These are phyloP conservation scores for Colletotrichum sp. DNA, from an alignment of 2,329 filamentous ascomycete species.

Conservation along the genomic window DNA sequence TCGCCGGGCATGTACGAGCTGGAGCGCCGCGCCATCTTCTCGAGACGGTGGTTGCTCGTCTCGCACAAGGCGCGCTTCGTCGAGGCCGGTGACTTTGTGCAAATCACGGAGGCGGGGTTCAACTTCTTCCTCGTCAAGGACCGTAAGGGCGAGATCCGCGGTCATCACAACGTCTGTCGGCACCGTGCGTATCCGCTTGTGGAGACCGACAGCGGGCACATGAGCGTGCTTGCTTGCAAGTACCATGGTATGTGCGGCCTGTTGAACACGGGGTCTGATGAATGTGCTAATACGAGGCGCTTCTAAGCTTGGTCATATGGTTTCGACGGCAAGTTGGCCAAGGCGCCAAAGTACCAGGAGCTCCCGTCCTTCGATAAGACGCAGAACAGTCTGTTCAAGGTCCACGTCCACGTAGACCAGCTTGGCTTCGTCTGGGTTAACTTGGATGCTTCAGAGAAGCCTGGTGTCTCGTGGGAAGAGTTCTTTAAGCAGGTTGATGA, in stretches of 20 bases:
- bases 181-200: background rate
- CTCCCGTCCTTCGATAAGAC: background rate
- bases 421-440: background rate
- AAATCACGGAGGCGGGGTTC: background rate
- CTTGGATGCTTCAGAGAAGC: background rate
- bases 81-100: slow-evolving; percentile 24
- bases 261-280: background rate
- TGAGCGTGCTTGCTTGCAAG: background rate
- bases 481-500: background rate
- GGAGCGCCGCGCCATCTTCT: slow-evolving; percentile 44
- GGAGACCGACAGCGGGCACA: background rate
- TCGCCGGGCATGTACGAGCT: slow-evolving; percentile 41
- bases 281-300: fast-evolving
- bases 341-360: background rate
- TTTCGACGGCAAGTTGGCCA: background rate
- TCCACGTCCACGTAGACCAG: background rate
- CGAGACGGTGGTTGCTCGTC: slow-evolving; percentile 34
- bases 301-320: background rate
- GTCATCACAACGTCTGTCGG: background rate
- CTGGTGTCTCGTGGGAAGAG: background rate
- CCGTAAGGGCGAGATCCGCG: background rate
- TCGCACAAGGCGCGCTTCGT: slow-evolving; percentile 23
- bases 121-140: background rate
- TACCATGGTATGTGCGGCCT: background rate
- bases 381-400: background rate